These are phyloP conservation scores for Komagataea norvegica DNA, from an alignment of 1,139 yeast species.

Conservation along the genomic window DNA sequence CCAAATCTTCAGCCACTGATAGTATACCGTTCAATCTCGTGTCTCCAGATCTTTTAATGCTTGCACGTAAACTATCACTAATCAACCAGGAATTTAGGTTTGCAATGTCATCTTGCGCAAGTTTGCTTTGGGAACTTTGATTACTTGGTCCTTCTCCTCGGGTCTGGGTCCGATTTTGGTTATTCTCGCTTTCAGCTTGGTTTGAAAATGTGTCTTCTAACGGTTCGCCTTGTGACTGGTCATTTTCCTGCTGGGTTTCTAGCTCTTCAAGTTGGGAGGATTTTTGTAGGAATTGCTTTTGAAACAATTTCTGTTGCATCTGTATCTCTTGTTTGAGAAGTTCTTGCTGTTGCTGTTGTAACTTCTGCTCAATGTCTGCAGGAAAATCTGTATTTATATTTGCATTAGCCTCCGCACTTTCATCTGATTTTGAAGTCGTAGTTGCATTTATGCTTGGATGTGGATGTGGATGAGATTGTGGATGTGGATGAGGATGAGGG, in stretches of 20 bases:
- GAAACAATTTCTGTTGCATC: not conserved
- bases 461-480: too few species aligned
- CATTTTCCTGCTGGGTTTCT: too few species aligned
- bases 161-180: too few species aligned
- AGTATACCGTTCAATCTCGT: constrained; percentile 35
- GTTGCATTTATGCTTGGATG: too few species aligned
- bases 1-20: constrained; percentile 71
- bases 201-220: too few species aligned
- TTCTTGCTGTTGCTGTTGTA: constrained; percentile 1
- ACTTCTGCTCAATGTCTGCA: not conserved
- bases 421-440: not conserved
- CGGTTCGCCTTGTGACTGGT: too few species aligned
- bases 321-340: constrained; percentile 2
- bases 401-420: too few species aligned
- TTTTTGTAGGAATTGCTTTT: too few species aligned
- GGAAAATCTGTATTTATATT: not conserved
- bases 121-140: not conserved
- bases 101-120: constrained; percentile 3
- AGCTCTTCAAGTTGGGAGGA: too few species aligned
- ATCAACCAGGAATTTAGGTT: constrained; percentile 9
- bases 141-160: not conserved
- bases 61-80: constrained; percentile 6
- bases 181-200: too few species aligned
- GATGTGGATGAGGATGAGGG: too few species aligned
- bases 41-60: constrained; percentile 6